Percentiles rank a stretch among this genome's conserved stretches.
Conservation (phyloP, 2,329 filamentous ascomycete species). For the Truncatella angustata region DNA sequence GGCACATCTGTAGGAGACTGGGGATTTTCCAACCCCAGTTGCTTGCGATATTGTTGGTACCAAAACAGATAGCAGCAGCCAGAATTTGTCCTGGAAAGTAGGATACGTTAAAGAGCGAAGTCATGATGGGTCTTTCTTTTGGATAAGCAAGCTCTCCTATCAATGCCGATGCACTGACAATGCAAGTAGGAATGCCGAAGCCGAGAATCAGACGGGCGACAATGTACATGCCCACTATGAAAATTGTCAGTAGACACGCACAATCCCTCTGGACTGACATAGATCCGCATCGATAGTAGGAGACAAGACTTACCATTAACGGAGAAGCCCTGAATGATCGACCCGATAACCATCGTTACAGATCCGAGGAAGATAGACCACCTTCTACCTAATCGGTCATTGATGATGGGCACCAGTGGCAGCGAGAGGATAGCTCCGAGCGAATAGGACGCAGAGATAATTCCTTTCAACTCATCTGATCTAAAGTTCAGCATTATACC, state of each 20-base stretch:
- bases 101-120: conserved; percentile 59
- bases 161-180: conserved; percentile 56
- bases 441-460: conserved; percentile 58
- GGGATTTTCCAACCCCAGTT: conserved; percentile 45
- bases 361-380: conserved; percentile 57
- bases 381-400: conserved; percentile 53
- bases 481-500: too few species aligned
- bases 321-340: conserved; percentile 53
- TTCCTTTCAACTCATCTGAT: conserved; percentile 49
- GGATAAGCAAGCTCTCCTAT: conserved; percentile 60
- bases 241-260: neutral
- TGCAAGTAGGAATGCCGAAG: conserved; percentile 58
- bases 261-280: neutral
- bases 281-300: too few species aligned
- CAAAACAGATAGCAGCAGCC: conserved; percentile 49
- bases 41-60: conserved; percentile 38
- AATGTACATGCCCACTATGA: conserved; percentile 52
- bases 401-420: conserved; percentile 55
- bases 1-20: conserved; percentile 43
- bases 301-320: neutral
- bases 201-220: conserved; percentile 58
- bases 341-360: conserved; percentile 51
- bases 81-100: conserved; percentile 53
- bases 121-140: conserved; percentile 58
- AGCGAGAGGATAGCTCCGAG: conserved; percentile 58